Evolutionary conservation across 1,139 yeast species (phyloP).

Genomic region (Pichia sp.): DNA sequence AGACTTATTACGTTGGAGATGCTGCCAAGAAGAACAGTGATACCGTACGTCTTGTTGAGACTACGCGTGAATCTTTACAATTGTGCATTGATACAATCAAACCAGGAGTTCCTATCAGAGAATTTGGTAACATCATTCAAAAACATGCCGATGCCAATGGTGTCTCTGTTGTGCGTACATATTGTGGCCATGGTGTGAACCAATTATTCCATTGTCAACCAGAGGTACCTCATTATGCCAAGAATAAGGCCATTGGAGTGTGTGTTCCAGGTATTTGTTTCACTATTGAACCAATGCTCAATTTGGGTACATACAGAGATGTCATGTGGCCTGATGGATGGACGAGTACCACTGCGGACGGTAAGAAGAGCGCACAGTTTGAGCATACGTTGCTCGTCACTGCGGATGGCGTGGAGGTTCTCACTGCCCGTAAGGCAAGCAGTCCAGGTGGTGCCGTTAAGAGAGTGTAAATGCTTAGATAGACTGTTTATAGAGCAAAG

Average conservation of each 20-base stretch:
- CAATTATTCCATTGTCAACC: conserved; percentile 88
- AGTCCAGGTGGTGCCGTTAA: conserved; percentile 87
- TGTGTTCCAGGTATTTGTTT: conserved; percentile 96
- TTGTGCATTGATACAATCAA: conserved; percentile 76
- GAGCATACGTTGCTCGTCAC: conserved; percentile 92
- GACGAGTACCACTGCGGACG: conserved; percentile 91
- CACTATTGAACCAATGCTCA: conserved; percentile 98
- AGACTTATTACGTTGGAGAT: conserved; percentile 95
- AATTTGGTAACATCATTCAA: conserved; percentile 84
- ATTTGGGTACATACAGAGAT: conserved; percentile 79
- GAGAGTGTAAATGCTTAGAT: conserved; percentile 34
- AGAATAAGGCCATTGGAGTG: conserved; percentile 87
- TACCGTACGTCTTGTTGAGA: conserved; percentile 81
- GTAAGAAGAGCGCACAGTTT: conserved; percentile 86
- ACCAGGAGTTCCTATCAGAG: conserved; percentile 88
- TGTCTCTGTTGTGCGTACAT: conserved; percentile 83
- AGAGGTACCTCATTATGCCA: conserved; percentile 88
- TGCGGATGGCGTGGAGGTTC: conserved; percentile 87
- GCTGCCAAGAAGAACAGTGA: conserved; percentile 71
- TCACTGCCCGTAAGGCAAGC: conserved; percentile 69
- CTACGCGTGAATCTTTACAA: conserved; percentile 85
- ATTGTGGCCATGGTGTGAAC: conserved; percentile 94
- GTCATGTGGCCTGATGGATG: conserved; percentile 96
- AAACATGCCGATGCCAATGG: conserved; percentile 73
- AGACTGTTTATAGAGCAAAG: not conserved